Base-by-base conservation (phyloP, 2,329 filamentous ascomycete genomes). In the Byssoonygena ceratinophila region DNA sequence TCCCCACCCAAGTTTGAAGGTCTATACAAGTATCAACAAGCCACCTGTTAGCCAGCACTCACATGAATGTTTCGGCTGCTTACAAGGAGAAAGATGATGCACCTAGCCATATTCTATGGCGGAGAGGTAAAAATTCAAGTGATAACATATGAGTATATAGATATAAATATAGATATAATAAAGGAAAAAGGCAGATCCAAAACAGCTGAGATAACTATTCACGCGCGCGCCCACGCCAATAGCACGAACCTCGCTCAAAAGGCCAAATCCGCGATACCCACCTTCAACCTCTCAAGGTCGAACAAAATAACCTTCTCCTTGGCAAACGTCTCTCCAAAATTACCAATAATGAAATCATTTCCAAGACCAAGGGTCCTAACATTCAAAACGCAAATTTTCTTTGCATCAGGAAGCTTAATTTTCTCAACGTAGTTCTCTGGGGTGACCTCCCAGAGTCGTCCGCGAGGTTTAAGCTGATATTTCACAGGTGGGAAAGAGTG, bases 241-340 rank as follows among this genome's bases (percentile, higher is more conserved):
- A 40, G n/a, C 37, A 40, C 16, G 22, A n/a, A 40, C 3, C 14
- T 20, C 37, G 27, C 31, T 48, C 48, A 59, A 44, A 53, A 58
- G 20, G 49, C 54, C 12, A 59, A 37, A 43, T 59, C 56, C 18
- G 57, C 57, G 8, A 59, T 27, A 25, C 57, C 57, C 44, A 59
- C 57, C 37, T 52, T 53, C 23, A 55, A 40, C n/a, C 53, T 55
- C 29, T 55, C 52, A 46, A 57, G 57, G 49, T 59, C 57, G 34
- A 59, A 57, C n/a, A 59, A 36, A 36, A 59, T 49, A 46, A 59
- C 58, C 47, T 59, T 59, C 27, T 59, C 57, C 54, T 57, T 59
- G 27, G 55, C 50, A 51, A 59, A 59, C 1, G 54, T 58, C 23
- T 59, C 57, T 20, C 57, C 57, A 34, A 59, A 58, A 41, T 59